phyloP scores from a whole-genome alignment of 805 yeast genomes.

The Yueomyces sp. region DNA sequence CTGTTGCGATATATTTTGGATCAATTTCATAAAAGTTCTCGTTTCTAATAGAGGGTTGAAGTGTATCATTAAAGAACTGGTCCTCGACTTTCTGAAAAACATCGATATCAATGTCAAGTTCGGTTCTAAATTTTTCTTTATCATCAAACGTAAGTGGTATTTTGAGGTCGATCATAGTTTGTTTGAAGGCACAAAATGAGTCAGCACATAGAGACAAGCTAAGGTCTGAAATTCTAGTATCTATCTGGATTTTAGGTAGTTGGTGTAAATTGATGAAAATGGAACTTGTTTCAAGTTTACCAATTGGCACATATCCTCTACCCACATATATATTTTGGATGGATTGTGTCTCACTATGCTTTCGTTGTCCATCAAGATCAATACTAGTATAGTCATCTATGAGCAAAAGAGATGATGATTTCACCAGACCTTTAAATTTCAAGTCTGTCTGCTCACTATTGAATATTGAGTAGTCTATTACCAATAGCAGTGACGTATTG shows the following conservation, averaged over 20 bases:
- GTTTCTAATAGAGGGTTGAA: not conserved
- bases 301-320: slow-evolving; percentile 17
- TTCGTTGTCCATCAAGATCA: too few relatives aligned
- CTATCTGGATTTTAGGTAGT: not conserved
- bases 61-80: slow-evolving; percentile 8
- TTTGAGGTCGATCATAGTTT: slow-evolving; percentile 57
- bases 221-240: too few relatives aligned
- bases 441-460: slow-evolving; percentile 24
- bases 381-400: slow-evolving; percentile 31
- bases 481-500: slow-evolving; percentile 38
- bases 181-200: slow-evolving; percentile 60
- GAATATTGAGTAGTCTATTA: slow-evolving; percentile 42
- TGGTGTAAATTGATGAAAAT: not conserved
- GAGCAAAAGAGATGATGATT: slow-evolving; percentile 37
- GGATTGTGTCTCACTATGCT: too few relatives aligned
- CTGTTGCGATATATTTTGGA: not conserved
- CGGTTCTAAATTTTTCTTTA: slow-evolving; percentile 40
- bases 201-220: slow-evolving; percentile 63
- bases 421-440: slow-evolving; percentile 31
- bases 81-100: slow-evolving; percentile 29
- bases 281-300: slow-evolving; percentile 8
- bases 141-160: slow-evolving; percentile 49
- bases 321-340: slow-evolving; percentile 1
- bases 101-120: slow-evolving; percentile 22
- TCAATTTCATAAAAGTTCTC: slow-evolving; percentile 2